A percentile compares a stretch with the other conserved stretches of the same genome.
phyloP scores from a whole-genome alignment of 2,329 filamentous ascomycete species.

The Fusarium siculi region DNA sequence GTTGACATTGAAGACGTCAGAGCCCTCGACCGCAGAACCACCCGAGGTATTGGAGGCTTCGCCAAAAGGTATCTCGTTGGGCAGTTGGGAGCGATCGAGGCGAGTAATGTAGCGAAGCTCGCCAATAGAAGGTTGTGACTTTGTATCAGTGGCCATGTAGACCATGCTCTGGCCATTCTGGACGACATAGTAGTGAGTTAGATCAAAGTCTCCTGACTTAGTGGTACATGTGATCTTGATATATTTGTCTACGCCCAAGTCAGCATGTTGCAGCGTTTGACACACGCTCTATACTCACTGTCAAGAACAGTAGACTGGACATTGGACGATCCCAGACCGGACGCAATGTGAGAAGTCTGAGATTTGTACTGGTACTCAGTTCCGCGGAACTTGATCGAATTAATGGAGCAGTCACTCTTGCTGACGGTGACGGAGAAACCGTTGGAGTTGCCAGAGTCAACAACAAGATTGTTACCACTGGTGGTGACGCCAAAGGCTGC shows the following conservation, averaged over 20 bases:
- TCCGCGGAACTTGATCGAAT: conserved; percentile 69
- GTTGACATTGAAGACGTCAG: conserved; percentile 67
- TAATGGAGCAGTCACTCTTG: conserved; percentile 69
- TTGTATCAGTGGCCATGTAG: conserved; percentile 71
- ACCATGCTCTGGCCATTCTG: conserved; percentile 69
- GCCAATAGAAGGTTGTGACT: conserved; percentile 63
- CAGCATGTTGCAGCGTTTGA: background rate
- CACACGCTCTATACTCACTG: conserved; percentile 27
- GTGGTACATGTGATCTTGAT: conserved; percentile 71
- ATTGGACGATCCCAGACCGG: conserved; percentile 59
- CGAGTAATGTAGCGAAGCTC: conserved; percentile 74
- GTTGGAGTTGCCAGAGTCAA: conserved; percentile 61
- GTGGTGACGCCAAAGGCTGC: conserved; percentile 57
- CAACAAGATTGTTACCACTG: conserved; percentile 54
- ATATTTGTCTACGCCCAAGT: conserved; percentile 51
- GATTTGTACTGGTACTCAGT: conserved; percentile 66
- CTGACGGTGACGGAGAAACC: conserved; percentile 62
- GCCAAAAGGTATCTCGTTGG: conserved; percentile 64
- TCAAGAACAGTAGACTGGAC: conserved; percentile 59
- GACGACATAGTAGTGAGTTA: conserved; percentile 73
- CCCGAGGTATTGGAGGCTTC: conserved; percentile 65
- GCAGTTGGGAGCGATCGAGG: conserved; percentile 61
- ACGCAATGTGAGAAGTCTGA: conserved; percentile 54
- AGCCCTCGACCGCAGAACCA: conserved; percentile 65
- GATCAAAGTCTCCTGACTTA: conserved; percentile 52